Evolutionary conservation across 257 asterid genomes (phyloP).

Genomic region (Solanum bulbocastanum): DNA sequence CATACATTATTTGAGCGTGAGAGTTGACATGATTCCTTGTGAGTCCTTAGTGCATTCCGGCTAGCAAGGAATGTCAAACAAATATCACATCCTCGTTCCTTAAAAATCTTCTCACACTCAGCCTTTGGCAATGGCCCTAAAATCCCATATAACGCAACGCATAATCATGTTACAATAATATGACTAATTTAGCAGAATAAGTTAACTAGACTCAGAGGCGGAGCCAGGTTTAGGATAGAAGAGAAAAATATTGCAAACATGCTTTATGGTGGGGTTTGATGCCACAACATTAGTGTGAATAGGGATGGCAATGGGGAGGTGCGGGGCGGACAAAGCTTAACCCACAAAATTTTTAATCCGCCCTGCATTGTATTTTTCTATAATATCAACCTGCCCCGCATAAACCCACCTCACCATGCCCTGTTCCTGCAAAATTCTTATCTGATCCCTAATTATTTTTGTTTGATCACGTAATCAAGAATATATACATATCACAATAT

Average conservation of each 20-base stretch:
- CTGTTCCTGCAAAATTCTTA: no score
- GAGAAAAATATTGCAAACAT: not conserved
- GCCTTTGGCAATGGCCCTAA: conserved; percentile 87
- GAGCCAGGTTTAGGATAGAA: not conserved
- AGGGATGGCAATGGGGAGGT: no score
- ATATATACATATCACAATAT: no score
- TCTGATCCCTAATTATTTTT: no score
- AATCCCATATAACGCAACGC: not conserved
- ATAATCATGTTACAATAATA: not conserved
- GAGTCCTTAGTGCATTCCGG: conserved; percentile 46
- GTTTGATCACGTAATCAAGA: no score
- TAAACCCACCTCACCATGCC: no score
- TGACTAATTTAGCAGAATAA: not conserved
- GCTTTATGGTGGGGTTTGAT: not conserved
- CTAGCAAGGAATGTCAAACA: conserved; percentile 42
- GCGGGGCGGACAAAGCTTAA: no score
- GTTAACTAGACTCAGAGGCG: not conserved
- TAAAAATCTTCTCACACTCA: conserved; percentile 83
- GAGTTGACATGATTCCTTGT: conserved; percentile 53
- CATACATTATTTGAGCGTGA: conserved; percentile 35
- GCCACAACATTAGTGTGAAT: not conserved
- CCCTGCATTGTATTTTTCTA: no score
- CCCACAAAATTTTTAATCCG: no score
- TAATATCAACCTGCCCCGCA: no score
- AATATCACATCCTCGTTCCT: conserved; percentile 74